A percentile compares a stretch with the other conserved stretches of the same genome.
Evolutionary conservation across 2,329 filamentous ascomycete genomes (phyloP).

Genomic region (Penicillium concentricum): DNA sequence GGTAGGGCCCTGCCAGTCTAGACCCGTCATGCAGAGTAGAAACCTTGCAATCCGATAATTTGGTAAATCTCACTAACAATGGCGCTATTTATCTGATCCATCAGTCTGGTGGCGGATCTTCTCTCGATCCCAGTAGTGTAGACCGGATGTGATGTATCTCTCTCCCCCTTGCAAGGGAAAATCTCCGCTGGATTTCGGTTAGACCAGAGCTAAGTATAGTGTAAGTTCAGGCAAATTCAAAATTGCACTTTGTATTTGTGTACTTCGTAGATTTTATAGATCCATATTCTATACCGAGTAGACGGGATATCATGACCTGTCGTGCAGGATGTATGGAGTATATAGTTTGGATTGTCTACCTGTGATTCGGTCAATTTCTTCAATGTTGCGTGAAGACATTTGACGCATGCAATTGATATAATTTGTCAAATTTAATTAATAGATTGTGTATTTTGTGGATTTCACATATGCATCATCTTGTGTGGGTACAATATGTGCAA

Average conservation of each 20-base stretch:
- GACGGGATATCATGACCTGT: not conserved
- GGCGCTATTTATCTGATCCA: constrained; percentile 22
- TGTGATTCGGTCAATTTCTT: not conserved
- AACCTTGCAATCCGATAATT: constrained; percentile 3
- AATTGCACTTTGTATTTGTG: not conserved
- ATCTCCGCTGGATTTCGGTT: not conserved
- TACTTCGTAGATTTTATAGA: not conserved
- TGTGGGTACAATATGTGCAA: not conserved
- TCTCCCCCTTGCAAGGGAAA: not conserved
- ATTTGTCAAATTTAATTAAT: not conserved
- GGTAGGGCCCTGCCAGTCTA: constrained; percentile 2
- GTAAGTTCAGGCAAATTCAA: not conserved
- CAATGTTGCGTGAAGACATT: not conserved
- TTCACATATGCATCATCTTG: not conserved
- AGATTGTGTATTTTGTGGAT: not conserved
- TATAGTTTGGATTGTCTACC: not conserved
- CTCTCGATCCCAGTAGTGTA: constrained; percentile 11
- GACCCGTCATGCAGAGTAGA: constrained; percentile 1
- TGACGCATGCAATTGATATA: not conserved
- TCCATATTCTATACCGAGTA: not conserved
- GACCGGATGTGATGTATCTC: constrained; percentile 23
- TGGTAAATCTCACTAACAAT: constrained; percentile 14
- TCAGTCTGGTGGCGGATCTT: constrained; percentile 11
- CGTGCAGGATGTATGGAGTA: not conserved
- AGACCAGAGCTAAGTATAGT: not conserved